Conservation (phyloP, 1,284 basidiomycete species). For the Wallemia ichthyophaga region DNA sequence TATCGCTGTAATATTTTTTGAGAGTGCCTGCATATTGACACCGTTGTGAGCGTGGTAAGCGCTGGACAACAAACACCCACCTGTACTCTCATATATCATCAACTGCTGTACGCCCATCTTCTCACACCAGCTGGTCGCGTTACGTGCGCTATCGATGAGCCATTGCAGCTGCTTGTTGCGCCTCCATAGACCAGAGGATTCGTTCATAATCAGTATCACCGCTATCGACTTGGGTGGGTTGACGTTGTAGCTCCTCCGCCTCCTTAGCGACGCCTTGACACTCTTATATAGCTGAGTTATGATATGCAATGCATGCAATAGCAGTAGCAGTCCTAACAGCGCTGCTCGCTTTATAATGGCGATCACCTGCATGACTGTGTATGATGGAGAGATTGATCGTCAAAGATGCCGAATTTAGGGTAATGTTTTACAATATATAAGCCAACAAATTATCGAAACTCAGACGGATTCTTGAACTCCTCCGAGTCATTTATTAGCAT, state of each 20-base stretch:
- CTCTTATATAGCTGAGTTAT: not conserved
- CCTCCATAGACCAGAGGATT: not conserved
- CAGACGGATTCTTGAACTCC: too few relatives aligned
- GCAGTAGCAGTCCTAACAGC: not conserved
- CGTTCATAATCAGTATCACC: not conserved
- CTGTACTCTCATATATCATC: not conserved
- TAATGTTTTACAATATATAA: too few relatives aligned
- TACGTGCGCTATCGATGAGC: not conserved
- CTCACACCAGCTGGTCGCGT: not conserved
- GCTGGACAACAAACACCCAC: not conserved
- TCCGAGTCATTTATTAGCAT: too few relatives aligned
- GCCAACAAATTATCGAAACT: too few relatives aligned
- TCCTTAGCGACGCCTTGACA: not conserved
- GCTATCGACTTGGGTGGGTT: not conserved
- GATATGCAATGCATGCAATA: not conserved
- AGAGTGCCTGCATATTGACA: not conserved
- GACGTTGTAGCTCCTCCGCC: not conserved
- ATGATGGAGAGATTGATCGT: too few relatives aligned
- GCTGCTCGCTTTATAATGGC: not conserved
- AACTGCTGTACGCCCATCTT: not conserved
- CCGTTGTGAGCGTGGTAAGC: not conserved
- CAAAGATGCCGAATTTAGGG: too few relatives aligned
- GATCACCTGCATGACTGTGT: not conserved
- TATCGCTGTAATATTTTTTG: not conserved
- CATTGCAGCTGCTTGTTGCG: not conserved